Evolutionary conservation across 768 basidiomycete genomes (phyloP).

Genomic region (Phanerochaete carnosa): DNA sequence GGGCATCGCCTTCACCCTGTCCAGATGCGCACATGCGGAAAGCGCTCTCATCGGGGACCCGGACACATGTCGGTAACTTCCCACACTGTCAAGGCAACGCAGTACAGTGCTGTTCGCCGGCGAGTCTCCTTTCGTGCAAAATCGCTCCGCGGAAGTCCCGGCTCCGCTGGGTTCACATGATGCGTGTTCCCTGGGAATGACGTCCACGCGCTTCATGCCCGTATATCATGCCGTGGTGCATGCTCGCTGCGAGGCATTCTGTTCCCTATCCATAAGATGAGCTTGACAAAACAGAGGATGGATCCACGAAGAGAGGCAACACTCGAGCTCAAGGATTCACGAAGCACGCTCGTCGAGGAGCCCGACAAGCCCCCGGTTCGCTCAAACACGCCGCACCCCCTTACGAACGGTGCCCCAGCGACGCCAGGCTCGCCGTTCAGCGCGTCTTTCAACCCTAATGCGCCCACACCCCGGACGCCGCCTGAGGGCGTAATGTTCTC

Average conservation of each 20-base stretch:
- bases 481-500: background rate
- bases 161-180: background rate
- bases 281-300: background rate
- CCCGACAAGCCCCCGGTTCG: background rate
- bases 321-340: slow-evolving; percentile 21
- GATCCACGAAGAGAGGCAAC: slow-evolving; percentile 16
- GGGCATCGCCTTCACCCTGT: background rate
- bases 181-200: background rate
- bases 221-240: background rate
- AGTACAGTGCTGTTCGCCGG: background rate
- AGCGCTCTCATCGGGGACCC: slow-evolving; percentile 5
- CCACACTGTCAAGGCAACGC: slow-evolving; percentile 5
- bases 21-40: background rate
- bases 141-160: slow-evolving; percentile 3
- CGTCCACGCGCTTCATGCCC: background rate
- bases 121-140: background rate
- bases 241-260: background rate
- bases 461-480: slow-evolving; percentile 10
- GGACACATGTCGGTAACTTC: background rate
- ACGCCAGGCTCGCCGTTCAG: slow-evolving; percentile 18
- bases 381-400: background rate
- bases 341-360: slow-evolving; percentile 18
- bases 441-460: slow-evolving; percentile 21
- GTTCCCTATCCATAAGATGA: background rate
- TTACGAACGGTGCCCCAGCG: background rate